phyloP scores from a whole-genome alignment of 2,329 filamentous ascomycete genomes.

The Fusarium buxicola region DNA sequence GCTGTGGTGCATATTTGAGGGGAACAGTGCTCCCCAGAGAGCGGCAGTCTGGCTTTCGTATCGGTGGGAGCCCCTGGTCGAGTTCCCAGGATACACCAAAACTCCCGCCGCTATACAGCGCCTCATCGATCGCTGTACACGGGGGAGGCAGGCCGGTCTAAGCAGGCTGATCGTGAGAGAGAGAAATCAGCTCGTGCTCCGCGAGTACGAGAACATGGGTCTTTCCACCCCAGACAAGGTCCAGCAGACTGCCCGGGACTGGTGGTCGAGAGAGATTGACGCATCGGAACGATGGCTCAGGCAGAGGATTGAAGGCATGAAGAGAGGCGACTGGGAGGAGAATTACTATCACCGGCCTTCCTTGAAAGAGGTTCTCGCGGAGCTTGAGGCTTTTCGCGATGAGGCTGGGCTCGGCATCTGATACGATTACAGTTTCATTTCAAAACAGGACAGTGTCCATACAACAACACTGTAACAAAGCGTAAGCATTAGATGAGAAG shows the following conservation, averaged over 20 bases:
- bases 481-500: conserved; percentile 3
- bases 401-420: conserved; percentile 32
- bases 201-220: conserved; percentile 47
- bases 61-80: conserved; percentile 64
- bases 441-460: conserved; percentile 6
- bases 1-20: conserved; percentile 73
- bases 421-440: conserved; percentile 9
- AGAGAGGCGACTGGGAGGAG: conserved; percentile 59
- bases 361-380: conserved; percentile 56
- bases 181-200: conserved; percentile 60
- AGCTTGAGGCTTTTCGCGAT: conserved; percentile 46
- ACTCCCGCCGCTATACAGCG: conserved; percentile 59
- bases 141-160: conserved; percentile 59
- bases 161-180: conserved; percentile 58
- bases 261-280: conserved; percentile 62
- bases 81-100: conserved; percentile 64
- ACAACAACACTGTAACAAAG: conserved; percentile 10
- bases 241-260: conserved; percentile 55
- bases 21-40: conserved; percentile 67
- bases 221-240: conserved; percentile 52
- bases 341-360: conserved; percentile 64
- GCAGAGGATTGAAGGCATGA: conserved; percentile 53
- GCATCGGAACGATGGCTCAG: conserved; percentile 61
- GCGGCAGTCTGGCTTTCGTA: conserved; percentile 71
- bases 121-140: conserved; percentile 65